Evolutionary conservation across 768 basidiomycete species (phyloP), one percentile per base, ranked within the genome.

Genomic region (Tricholoma saponaceum): DNA sequence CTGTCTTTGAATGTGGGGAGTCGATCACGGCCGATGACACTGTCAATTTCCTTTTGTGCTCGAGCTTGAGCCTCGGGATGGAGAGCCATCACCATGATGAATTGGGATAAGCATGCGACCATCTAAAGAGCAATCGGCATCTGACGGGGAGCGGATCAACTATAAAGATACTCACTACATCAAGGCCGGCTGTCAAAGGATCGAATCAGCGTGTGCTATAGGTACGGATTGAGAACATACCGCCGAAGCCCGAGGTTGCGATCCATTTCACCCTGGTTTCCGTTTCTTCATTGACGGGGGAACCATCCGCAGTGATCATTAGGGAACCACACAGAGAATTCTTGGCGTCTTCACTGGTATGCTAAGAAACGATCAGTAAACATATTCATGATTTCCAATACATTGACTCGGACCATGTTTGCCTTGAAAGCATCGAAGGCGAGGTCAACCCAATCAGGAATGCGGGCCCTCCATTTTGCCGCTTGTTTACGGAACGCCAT

Each of bases 181-280:
- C 63, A 51, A 62, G 58, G 12, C 62, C 62, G 50, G 62, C 62
- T 62, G 28, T 33, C 2, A 33, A 23, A 35, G 30, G 28, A 13
- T 16, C 4, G 18, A 14, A 28, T 58, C 13, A 54, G 6, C 16
- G 13, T 16, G 16, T 39, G 3, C 9, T 1, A 28, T 25, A 23
- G 18, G 22, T 18, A 1, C 7, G n/a, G 28, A 10, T 5, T 28
- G 16, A 20, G n/a, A 13, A 50, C 49, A 9, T 56, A 62, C 62
- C 62, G 23, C 62, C 62, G 39, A 62, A 62, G 3, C 58, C 59
- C 7, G 62, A 62, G 10, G 62, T 56, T 20, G 62, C 62, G 35
- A 62, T 62, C 62, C 62, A 62, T 52, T 62, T 62, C 18, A 62
- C 59, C n/a, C 62, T 52, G 18, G 60, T 60, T 33, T 62, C 62